Evolutionary conservation across 2,329 filamentous ascomycete genomes (phyloP).

Genomic region (Microsporum canis): DNA sequence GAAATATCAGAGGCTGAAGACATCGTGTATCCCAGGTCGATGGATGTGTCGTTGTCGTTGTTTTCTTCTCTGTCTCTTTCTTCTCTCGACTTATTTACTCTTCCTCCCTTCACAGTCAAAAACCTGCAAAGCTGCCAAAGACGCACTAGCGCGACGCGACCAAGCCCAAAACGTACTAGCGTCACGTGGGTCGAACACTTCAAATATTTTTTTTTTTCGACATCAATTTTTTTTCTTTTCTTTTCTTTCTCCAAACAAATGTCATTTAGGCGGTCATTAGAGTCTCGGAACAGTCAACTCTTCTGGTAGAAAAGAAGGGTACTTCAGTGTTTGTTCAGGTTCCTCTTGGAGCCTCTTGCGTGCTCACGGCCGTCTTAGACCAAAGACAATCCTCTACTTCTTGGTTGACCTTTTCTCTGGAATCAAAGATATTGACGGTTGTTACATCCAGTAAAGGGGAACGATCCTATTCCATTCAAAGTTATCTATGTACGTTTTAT

Average conservation of each 20-base stretch:
- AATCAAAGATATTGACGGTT: constrained; percentile 22
- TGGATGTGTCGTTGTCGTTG: not conserved
- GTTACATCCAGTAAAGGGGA: constrained; percentile 30
- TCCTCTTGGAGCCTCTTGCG: constrained; percentile 66
- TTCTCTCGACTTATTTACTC: not conserved
- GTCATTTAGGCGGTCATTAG: constrained; percentile 84
- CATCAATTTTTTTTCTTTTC: constrained; percentile 24
- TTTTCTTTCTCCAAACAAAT: constrained; percentile 43
- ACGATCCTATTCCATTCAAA: constrained; percentile 31
- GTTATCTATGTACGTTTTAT: not conserved
- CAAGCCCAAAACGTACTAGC: constrained; percentile 27
- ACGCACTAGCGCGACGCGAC: constrained; percentile 10
- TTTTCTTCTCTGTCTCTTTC: constrained; percentile 7
- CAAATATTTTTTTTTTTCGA: not conserved
- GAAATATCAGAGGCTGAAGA: not conserved
- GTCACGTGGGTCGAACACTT: constrained; percentile 8
- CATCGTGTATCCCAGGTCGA: not conserved
- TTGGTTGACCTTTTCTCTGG: constrained; percentile 51
- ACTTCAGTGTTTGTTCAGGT: constrained; percentile 87
- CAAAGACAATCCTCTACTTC: constrained; percentile 54
- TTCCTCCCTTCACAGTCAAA: not conserved
- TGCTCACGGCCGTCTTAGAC: constrained; percentile 97
- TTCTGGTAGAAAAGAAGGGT: constrained; percentile 21
- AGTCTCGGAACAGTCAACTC: constrained; percentile 85
- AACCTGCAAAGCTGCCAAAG: constrained; percentile 1